Evolutionary conservation across 2,329 filamentous ascomycete genomes (phyloP).

Genomic region (Pseudopithomyces chartarum): DNA sequence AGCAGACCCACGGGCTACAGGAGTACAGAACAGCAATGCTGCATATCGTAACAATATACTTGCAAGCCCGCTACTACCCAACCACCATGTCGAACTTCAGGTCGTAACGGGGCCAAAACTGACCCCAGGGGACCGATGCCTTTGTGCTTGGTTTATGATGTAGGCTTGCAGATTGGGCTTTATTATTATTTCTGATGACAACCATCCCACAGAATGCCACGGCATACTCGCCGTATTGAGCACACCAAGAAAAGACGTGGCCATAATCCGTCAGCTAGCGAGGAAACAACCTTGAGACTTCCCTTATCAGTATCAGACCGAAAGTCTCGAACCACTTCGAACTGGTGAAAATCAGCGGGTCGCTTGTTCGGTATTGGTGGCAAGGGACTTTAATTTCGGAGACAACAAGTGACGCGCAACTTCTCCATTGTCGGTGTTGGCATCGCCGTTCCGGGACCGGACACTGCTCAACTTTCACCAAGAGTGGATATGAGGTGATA

Average conservation of each 20-base stretch:
- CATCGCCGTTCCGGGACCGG: slow-evolving; percentile 6
- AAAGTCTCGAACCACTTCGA: neutral
- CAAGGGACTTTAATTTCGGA: slow-evolving; percentile 13
- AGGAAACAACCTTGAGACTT: neutral
- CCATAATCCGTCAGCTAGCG: neutral
- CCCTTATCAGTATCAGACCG: neutral
- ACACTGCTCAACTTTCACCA: slow-evolving; percentile 1
- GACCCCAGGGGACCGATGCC: neutral
- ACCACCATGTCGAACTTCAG: neutral
- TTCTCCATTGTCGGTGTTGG: slow-evolving; percentile 4
- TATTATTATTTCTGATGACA: neutral
- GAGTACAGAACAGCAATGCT: slow-evolving; percentile 2
- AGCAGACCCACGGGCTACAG: slow-evolving; percentile 24
- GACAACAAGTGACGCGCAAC: slow-evolving; percentile 15
- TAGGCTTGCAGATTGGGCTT: neutral
- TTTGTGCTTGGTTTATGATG: neutral
- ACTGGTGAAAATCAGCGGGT: slow-evolving; percentile 2
- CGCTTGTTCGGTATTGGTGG: slow-evolving; percentile 1
- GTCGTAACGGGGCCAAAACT: neutral
- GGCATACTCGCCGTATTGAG: neutral
- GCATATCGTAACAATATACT: slow-evolving; percentile 15
- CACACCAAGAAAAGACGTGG: neutral
- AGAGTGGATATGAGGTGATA: neutral
- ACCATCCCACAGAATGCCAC: neutral
- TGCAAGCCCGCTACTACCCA: slow-evolving; percentile 3